Evolutionary conservation across 2,329 filamentous ascomycete genomes (phyloP).

Genomic region (Colletotrichum ledebouriae): DNA sequence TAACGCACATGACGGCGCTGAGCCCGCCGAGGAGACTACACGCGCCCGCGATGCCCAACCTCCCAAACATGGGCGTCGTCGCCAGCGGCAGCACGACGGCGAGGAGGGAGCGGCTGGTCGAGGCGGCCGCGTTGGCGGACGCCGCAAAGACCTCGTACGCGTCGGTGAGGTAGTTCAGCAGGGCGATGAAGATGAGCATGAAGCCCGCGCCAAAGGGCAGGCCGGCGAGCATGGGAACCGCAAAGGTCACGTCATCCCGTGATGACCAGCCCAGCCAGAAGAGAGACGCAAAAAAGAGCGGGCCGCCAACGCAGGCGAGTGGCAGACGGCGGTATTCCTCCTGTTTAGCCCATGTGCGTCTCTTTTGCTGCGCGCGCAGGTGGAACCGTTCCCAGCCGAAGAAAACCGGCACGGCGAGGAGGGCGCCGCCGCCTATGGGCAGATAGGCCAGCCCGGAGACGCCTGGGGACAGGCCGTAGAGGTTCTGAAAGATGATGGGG

Average conservation of each 20-base stretch:
- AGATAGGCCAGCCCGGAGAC: constrained; percentile 77
- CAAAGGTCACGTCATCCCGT: constrained; percentile 61
- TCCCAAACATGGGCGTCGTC: constrained; percentile 62
- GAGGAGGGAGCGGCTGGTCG: constrained; percentile 42
- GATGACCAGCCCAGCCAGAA: constrained; percentile 75
- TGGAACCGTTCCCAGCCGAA: constrained; percentile 65
- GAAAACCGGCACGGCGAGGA: constrained; percentile 71
- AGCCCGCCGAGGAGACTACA: constrained; percentile 66
- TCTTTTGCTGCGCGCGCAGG: constrained; percentile 29
- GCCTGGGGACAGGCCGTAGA: constrained; percentile 75
- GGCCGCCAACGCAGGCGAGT: constrained; percentile 78
- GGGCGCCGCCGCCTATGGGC: constrained; percentile 74
- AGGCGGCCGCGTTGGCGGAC: constrained; percentile 44
- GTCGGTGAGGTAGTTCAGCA: constrained; percentile 75
- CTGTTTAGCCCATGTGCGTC: constrained; percentile 69
- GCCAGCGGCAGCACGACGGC: constrained; percentile 67
- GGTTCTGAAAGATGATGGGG: constrained; percentile 74
- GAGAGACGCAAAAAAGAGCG: constrained; percentile 68
- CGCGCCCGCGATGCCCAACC: constrained; percentile 63
- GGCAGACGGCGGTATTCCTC: constrained; percentile 80
- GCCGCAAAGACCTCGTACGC: constrained; percentile 75
- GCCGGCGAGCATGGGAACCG: constrained; percentile 70
- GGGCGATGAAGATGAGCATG: constrained; percentile 72
- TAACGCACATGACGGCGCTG: constrained; percentile 62
- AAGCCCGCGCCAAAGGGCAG: constrained; percentile 73